A percentile compares a stretch with the other conserved stretches of the same genome.
These are phyloP conservation scores for Sporisorium sorghi DNA, from an alignment of 1,284 basidiomycete genomes.

Conservation along the genomic window DNA sequence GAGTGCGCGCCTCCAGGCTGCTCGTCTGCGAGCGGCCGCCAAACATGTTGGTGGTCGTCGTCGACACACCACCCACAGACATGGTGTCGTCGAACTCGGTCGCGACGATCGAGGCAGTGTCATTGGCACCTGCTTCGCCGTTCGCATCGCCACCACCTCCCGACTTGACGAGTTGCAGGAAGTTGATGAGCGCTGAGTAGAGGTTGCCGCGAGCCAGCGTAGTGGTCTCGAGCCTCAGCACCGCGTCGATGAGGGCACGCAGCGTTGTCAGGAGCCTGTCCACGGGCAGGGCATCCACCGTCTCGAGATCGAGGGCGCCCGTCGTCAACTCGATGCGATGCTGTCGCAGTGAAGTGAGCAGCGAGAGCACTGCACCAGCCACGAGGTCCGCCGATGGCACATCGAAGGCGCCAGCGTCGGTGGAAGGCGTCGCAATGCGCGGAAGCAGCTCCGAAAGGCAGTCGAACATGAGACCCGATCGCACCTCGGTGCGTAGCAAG, in stretches of 20 bases:
- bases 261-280: slow-evolving; percentile 83
- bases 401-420: slow-evolving; percentile 68
- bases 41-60: slow-evolving; percentile 37
- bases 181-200: slow-evolving; percentile 91
- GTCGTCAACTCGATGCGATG: slow-evolving; percentile 50
- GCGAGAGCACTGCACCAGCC: slow-evolving; percentile 82
- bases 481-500: slow-evolving; percentile 60
- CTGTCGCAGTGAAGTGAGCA: slow-evolving; percentile 79
- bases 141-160: slow-evolving; percentile 18
- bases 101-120: slow-evolving; percentile 52
- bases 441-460: slow-evolving; percentile 62
- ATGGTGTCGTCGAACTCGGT: slow-evolving; percentile 50
- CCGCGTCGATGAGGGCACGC: slow-evolving; percentile 80
- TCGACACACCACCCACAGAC: slow-evolving; percentile 49
- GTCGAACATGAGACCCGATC: slow-evolving; percentile 60
- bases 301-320: slow-evolving; percentile 60
- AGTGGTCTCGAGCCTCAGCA: slow-evolving; percentile 81
- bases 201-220: slow-evolving; percentile 94
- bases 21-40: slow-evolving; percentile 33
- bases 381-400: slow-evolving; percentile 82
- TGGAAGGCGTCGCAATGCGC: slow-evolving; percentile 50
- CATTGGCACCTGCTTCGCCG: slow-evolving; percentile 50
- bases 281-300: slow-evolving; percentile 47
- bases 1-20: slow-evolving; percentile 75
- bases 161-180: slow-evolving; percentile 76